A percentile compares a stretch with the other conserved stretches of the same genome.
These are phyloP conservation scores for Medicago truncatula DNA, from an alignment of 306 rosid species.

Conservation along the genomic window MtrunA17r5.0-ANR NC_053045.1:22156501-22157000, in stretches of 20 bases:
- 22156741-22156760: slow-evolving; percentile 1
- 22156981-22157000: slow-evolving; percentile 8
- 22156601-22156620: slow-evolving; percentile 16
- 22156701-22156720: slow-evolving; percentile 12
- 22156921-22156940: slow-evolving; percentile 11
- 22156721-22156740: slow-evolving; percentile 26
- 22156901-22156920: neutral
- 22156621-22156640: slow-evolving; percentile 17
- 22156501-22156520: no score
- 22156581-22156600: neutral
- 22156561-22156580: neutral
- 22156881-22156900: no score
- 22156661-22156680: slow-evolving; percentile 12
- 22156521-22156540: no score
- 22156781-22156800: slow-evolving; percentile 15
- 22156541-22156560: no score
- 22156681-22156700: slow-evolving; percentile 7
- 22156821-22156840: slow-evolving; percentile 7
- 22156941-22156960: neutral
- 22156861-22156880: slow-evolving; percentile 23
- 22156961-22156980: slow-evolving; percentile 11
- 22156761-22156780: neutral
- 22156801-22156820: neutral
- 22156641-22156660: neutral
- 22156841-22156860: slow-evolving; percentile 18